Percentiles rank a stretch among this genome's conserved stretches.
phyloP scores from a whole-genome alignment of 2,329 filamentous ascomycete genomes.

The Trichophyton verrucosum region DNA sequence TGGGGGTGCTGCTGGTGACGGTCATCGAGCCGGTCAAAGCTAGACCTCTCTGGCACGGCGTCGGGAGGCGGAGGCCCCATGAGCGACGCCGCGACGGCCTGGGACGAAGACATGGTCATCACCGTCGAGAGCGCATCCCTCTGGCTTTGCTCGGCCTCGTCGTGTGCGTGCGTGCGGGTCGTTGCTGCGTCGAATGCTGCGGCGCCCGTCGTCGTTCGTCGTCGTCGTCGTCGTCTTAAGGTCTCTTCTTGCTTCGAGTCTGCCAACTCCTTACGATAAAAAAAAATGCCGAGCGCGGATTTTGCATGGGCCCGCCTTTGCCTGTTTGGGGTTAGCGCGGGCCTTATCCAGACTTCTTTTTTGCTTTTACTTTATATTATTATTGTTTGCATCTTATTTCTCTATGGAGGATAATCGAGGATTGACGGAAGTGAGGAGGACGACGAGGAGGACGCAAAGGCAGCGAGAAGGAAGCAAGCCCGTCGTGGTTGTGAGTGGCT shows the following conservation, averaged over 20 bases:
- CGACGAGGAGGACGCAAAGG: no score
- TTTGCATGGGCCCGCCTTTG: background rate
- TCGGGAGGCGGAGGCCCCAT: slow-evolving; percentile 35
- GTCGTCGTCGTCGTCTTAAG: background rate
- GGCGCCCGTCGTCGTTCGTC: background rate
- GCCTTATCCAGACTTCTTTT: background rate
- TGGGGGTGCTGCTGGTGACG: background rate
- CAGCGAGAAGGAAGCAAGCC: no score
- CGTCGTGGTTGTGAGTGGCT: no score
- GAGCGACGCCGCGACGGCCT: slow-evolving; percentile 37
- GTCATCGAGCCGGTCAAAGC: slow-evolving; percentile 26
- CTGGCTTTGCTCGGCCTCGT: no score
- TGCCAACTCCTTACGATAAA: background rate
- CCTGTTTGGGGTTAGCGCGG: background rate
- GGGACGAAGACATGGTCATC: slow-evolving; percentile 32
- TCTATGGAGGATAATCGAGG: no score
- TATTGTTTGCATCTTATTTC: background rate
- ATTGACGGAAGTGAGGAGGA: no score
- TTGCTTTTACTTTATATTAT: background rate
- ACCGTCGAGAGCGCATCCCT: slow-evolving; percentile 9
- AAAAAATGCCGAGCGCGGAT: background rate
- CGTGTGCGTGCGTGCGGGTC: no score
- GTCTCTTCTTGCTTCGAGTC: background rate
- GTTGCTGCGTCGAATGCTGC: no score
- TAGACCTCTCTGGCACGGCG: slow-evolving; percentile 29